phyloP scores from a whole-genome alignment of 306 rosid species.

The Sechiopsis laciniata region DNA sequence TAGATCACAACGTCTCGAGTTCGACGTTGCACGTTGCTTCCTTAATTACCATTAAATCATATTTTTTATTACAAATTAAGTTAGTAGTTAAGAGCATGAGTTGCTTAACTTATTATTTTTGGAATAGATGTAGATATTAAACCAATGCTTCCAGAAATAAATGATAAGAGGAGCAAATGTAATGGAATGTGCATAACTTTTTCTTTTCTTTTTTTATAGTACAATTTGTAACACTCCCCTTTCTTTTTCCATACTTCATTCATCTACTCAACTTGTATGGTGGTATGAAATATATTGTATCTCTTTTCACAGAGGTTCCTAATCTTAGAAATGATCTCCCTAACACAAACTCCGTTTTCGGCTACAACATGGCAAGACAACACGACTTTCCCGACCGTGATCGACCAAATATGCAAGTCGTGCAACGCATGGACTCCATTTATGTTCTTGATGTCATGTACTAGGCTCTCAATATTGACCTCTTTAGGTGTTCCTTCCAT shows the following conservation, averaged over 20 bases:
- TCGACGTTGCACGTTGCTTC: too few relatives aligned
- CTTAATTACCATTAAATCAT: too few relatives aligned
- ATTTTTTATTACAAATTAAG: too few relatives aligned
- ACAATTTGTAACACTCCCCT: neutral
- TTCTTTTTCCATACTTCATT: neutral
- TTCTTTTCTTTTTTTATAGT: too few relatives aligned
- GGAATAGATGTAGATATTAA: too few relatives aligned
- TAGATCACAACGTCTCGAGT: too few relatives aligned
- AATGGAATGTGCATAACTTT: too few relatives aligned
- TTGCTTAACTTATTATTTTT: too few relatives aligned
- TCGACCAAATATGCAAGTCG: constrained; percentile 83
- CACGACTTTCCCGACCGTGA: constrained; percentile 66
- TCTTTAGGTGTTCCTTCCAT: constrained; percentile 66
- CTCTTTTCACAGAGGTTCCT: constrained; percentile 51
- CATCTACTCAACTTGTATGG: constrained; percentile 68
- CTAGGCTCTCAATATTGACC: constrained; percentile 45
- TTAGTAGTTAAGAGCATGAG: too few relatives aligned
- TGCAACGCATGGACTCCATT: constrained; percentile 63
- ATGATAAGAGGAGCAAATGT: too few relatives aligned
- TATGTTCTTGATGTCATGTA: constrained; percentile 49
- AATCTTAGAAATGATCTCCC: constrained; percentile 43
- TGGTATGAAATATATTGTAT: constrained; percentile 59
- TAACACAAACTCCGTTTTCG: constrained; percentile 43
- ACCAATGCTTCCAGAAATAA: neutral
- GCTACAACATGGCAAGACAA: constrained; percentile 67